These are phyloP conservation scores for Botrytis porri DNA, from an alignment of 2,329 filamentous ascomycete species.

Conservation along the genomic window DNA sequence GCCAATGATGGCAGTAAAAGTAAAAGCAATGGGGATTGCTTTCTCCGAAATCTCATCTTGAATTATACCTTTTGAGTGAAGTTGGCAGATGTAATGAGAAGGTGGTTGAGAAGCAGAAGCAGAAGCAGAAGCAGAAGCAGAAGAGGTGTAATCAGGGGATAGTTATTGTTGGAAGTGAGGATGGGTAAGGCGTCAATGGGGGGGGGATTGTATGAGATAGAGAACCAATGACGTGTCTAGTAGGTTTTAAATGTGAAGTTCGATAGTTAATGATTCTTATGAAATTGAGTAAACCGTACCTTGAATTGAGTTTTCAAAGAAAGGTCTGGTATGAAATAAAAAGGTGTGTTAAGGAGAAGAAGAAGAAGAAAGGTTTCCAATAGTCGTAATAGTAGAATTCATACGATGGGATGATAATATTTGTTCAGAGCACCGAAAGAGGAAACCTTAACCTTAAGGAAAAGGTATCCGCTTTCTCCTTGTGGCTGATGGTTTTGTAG, in stretches of 20 bases:
- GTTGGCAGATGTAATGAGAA: neutral
- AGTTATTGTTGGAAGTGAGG: neutral
- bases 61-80: slow-evolving; percentile 20
- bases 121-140: neutral
- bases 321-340: neutral
- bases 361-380: neutral
- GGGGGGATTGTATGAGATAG: neutral
- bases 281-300: neutral
- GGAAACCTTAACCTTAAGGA: neutral
- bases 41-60: slow-evolving; percentile 58
- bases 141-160: neutral
- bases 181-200: neutral
- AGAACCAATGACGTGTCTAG: slow-evolving; percentile 6
- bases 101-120: neutral
- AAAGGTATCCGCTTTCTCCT: neutral
- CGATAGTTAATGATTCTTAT: neutral
- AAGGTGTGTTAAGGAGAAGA: neutral
- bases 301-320: neutral
- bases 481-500: neutral
- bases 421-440: slow-evolving; percentile 3
- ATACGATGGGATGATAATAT: neutral
- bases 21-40: slow-evolving; percentile 55
- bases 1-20: slow-evolving; percentile 58
- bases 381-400: neutral
- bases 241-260: neutral